phyloP scores from a whole-genome alignment of 1,139 yeast species.

The Pichia sp. region DNA sequence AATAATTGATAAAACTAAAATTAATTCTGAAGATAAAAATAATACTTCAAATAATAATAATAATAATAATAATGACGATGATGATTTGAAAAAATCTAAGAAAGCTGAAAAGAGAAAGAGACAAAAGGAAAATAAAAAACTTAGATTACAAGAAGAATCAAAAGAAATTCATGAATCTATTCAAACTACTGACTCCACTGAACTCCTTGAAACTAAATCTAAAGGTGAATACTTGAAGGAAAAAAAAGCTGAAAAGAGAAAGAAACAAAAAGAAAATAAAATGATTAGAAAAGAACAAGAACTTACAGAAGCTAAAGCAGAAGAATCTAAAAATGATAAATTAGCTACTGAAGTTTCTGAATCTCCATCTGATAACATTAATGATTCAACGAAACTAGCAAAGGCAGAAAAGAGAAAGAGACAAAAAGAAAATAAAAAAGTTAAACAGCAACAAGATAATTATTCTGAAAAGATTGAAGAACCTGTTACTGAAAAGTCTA shows the following conservation, averaged over 20 bases:
- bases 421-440: too few relatives aligned
- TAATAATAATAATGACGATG: not conserved
- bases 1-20: not conserved
- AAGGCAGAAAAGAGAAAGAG: too few relatives aligned
- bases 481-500: not conserved
- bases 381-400: too few relatives aligned
- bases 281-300: not conserved
- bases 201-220: too few relatives aligned
- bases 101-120: not conserved
- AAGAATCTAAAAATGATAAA: too few relatives aligned
- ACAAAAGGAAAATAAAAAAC: not conserved
- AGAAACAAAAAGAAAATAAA: not conserved
- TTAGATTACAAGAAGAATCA: not conserved
- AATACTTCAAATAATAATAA: not conserved
- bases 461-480: not conserved
- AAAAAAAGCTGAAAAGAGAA: slow-evolving; percentile 1
- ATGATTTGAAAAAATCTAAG: not conserved
- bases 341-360: too few relatives aligned
- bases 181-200: too few relatives aligned
- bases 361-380: too few relatives aligned
- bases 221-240: too few relatives aligned
- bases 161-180: too few relatives aligned
- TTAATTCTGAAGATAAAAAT: not conserved
- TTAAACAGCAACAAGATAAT: not conserved
- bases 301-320: too few relatives aligned